phyloP scores from a whole-genome alignment of 164 flowering plant species.

The Protea cynaroides region DNA sequence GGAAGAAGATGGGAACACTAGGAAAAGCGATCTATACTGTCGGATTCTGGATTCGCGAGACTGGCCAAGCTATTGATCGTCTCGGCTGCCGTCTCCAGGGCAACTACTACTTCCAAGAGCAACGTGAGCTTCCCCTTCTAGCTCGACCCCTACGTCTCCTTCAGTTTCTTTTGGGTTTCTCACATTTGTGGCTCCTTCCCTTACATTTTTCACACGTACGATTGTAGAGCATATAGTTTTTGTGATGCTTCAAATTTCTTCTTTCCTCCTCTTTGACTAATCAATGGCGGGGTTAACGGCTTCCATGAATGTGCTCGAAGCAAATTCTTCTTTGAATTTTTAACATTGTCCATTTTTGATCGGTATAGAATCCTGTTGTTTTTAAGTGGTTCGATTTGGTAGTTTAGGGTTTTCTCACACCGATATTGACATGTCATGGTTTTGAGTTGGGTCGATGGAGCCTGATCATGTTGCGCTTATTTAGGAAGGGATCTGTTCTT shows the following conservation, averaged over 20 bases:
- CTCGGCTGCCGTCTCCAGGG: slow-evolving; percentile 89
- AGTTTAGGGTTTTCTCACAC: not conserved
- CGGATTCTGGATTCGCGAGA: slow-evolving; percentile 94
- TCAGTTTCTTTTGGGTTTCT: not conserved
- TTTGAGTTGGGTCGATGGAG: not conserved
- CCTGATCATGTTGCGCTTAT: not conserved
- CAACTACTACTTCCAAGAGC: slow-evolving; percentile 71
- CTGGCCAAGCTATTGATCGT: slow-evolving; percentile 89
- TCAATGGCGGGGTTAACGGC: not conserved
- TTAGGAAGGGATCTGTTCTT: not conserved
- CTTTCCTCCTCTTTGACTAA: not conserved
- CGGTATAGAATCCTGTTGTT: not conserved
- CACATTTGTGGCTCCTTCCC: no score
- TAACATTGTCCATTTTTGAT: not conserved
- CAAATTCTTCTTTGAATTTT: not conserved
- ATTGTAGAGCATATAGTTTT: not conserved
- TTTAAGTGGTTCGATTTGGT: not conserved
- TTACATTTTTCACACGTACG: not conserved
- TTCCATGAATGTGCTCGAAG: not conserved
- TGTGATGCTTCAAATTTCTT: not conserved
- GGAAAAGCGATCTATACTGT: slow-evolving; percentile 81
- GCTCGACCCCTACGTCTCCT: not conserved
- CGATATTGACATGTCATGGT: no score
- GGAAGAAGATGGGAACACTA: slow-evolving; percentile 56
- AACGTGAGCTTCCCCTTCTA: slow-evolving; percentile 31